Base-by-base conservation (phyloP, 306 rosid genomes). In the Myrica gale region DNA sequence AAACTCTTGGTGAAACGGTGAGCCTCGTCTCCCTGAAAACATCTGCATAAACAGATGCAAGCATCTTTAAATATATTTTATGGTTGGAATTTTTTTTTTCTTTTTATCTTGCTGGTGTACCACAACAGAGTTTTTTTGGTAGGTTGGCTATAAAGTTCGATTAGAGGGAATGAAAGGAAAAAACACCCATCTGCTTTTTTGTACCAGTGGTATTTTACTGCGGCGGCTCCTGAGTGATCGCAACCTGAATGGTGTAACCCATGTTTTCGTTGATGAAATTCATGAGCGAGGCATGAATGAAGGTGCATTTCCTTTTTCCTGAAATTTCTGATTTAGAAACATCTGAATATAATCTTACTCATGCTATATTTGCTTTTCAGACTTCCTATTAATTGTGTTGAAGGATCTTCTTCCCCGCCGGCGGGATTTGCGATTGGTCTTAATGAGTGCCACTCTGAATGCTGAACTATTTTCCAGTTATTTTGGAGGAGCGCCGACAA, bases 51-150 rank as follows among this genome's bases (percentile, higher is more conserved):
- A 50, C 67, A 73, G 75, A 73, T 71, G 55, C 68, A 77, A 65
- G 78, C 68, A 75, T 71, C 80, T 73, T 56, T 16, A 78, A 77
- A 46, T 53, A 71, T 74, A 47, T 41, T 85, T 84, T 78, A 81
- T 80, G 81, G 85, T 79, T 81, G 75, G 74, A 78, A 68, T 5
- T 60, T 23, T 57, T 57, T 60, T 60, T n/a, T 1, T 82, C 76
- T 80, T 85, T 84, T 82, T 77, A 88, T 76, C 84, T 86, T 87
- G 82, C 89, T 85, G 89, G 85, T 74, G 87, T 88, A 88, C 90
- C 87, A 82, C 87, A 88, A 88, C 87, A 84, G 87, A 88, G 84
- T 82, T 91, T 86, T 84, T 94, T 88, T 90, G 91, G 53, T 80
- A 87, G 90, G 86, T 87, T 73, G 90, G 90, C 72, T 87, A 84